These are phyloP conservation scores for Dissoconium aciculare DNA, from an alignment of 2,329 filamentous ascomycete genomes.

Conservation along the genomic window DNA sequence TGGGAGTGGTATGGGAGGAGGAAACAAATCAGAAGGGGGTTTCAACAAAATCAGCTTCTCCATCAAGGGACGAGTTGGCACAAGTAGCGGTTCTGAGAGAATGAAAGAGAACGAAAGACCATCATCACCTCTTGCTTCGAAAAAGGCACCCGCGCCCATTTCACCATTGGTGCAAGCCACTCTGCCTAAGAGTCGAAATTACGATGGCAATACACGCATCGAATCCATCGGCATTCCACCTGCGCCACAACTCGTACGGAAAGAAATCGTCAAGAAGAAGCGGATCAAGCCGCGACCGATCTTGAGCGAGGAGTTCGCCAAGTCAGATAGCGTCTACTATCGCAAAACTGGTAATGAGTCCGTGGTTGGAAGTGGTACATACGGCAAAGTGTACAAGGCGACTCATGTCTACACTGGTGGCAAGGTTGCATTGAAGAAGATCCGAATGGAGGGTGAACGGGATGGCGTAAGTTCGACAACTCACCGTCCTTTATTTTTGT, in stretches of 20 bases:
- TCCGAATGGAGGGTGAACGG: slow-evolving; percentile 83
- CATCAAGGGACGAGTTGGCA: slow-evolving; percentile 56
- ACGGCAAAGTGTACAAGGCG: slow-evolving; percentile 92
- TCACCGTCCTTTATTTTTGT: background rate
- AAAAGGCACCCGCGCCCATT: slow-evolving; percentile 30
- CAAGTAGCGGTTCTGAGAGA: slow-evolving; percentile 29
- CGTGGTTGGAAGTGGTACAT: slow-evolving; percentile 87
- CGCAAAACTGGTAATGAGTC: slow-evolving; percentile 95
- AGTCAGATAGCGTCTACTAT: slow-evolving; percentile 82
- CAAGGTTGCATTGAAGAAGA: slow-evolving; percentile 74
- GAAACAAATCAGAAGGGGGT: slow-evolving; percentile 11
- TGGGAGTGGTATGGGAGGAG: no score
- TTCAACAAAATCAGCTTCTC: slow-evolving; percentile 73
- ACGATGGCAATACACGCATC: slow-evolving; percentile 21
- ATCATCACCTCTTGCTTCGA: slow-evolving; percentile 28
- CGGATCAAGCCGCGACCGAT: slow-evolving; percentile 56
- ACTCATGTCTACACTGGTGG: slow-evolving; percentile 79
- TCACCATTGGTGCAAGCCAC: slow-evolving; percentile 18
- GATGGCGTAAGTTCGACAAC: slow-evolving; percentile 45
- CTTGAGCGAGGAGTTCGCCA: slow-evolving; percentile 55
- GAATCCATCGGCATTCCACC: slow-evolving; percentile 10
- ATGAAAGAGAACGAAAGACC: slow-evolving; percentile 13
- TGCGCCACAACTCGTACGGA: slow-evolving; percentile 21
- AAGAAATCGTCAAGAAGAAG: slow-evolving; percentile 48
- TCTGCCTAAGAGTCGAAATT: slow-evolving; percentile 21